Conservation (phyloP, 78 protist genomes). For the Pigoraptor vietnamica region DNA sequence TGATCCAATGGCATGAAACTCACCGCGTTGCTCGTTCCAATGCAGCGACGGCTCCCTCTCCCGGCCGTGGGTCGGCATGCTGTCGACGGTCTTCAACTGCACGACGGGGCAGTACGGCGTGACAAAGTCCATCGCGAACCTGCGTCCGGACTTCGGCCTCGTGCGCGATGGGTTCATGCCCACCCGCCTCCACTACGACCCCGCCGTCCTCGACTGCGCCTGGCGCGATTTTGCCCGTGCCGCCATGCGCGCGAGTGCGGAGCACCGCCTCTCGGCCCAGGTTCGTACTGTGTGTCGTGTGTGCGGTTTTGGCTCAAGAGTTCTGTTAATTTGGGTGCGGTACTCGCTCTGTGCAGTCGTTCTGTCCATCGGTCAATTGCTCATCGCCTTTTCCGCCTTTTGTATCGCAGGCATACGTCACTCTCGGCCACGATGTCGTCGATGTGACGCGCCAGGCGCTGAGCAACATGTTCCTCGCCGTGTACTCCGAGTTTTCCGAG, state of each 20-base stretch:
- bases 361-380: no score
- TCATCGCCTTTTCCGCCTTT: not conserved
- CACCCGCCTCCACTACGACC: not conserved
- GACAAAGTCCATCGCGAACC: not conserved
- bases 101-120: not conserved
- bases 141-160: not conserved
- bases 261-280: not conserved
- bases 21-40: not conserved
- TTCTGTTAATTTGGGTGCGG: no score
- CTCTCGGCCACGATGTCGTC: conserved; percentile 29
- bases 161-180: not conserved
- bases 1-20: no score
- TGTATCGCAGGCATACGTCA: not conserved
- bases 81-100: not conserved
- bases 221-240: not conserved
- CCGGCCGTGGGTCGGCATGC: not conserved
- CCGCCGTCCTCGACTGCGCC: not conserved
- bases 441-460: conserved; percentile 31
- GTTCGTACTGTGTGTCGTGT: not conserved
- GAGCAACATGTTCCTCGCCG: not conserved
- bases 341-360: no score
- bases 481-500: not conserved
- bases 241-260: not conserved
- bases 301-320: no score
- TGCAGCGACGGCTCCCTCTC: not conserved